phyloP scores from a whole-genome alignment of 148 eudicot genomes.

The Beta vulgaris region DNA sequence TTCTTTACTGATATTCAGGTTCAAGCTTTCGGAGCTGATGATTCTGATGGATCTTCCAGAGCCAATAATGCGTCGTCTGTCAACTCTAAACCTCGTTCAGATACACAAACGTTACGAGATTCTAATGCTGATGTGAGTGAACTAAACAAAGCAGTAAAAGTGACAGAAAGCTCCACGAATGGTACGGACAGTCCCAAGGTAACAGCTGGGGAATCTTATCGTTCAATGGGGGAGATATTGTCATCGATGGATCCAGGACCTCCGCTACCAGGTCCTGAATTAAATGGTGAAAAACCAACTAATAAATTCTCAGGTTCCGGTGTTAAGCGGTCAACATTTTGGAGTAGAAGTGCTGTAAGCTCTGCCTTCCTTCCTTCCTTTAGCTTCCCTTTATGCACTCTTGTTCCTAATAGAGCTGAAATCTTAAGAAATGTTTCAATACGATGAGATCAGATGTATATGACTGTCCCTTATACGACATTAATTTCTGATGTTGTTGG shows the following conservation, averaged over 20 bases:
- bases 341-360: slow-evolving; percentile 86
- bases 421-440: not conserved
- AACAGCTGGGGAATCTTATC: slow-evolving; percentile 48
- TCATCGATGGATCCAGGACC: slow-evolving; percentile 83
- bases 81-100: slow-evolving; percentile 46
- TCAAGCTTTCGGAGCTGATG: slow-evolving; percentile 64
- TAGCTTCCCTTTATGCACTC: not conserved
- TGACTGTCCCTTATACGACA: not conserved
- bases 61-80: slow-evolving; percentile 38
- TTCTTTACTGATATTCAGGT: slow-evolving; percentile 28
- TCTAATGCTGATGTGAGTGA: slow-evolving; percentile 42
- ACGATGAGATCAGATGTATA: not conserved
- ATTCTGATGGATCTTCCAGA: slow-evolving; percentile 65
- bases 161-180: slow-evolving; percentile 35
- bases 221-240: slow-evolving; percentile 76
- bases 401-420: not conserved
- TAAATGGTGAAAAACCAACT: slow-evolving; percentile 49
- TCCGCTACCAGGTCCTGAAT: slow-evolving; percentile 58
- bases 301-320: slow-evolving; percentile 50
- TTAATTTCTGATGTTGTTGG: not conserved
- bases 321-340: slow-evolving; percentile 68
- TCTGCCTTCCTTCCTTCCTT: slow-evolving; percentile 3
- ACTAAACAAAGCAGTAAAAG: slow-evolving; percentile 40
- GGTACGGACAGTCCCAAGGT: slow-evolving; percentile 37
- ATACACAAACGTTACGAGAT: slow-evolving; percentile 40